Percentiles rank a stretch among this genome's conserved stretches.
Conservation (phyloP, 2,329 filamentous ascomycete species). For the Seiridium unicorne region DNA sequence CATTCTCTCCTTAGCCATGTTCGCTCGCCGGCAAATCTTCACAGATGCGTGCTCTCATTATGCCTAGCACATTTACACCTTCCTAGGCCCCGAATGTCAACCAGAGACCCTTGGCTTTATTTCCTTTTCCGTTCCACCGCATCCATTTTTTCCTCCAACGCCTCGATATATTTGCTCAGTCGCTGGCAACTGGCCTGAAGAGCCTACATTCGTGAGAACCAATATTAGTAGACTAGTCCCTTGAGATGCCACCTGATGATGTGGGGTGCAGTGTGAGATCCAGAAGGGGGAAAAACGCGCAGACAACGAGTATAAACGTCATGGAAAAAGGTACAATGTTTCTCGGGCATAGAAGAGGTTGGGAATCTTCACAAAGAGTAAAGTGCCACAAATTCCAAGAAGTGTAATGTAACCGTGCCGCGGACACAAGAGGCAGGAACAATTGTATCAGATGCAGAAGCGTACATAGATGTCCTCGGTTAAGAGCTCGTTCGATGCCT, state of each 20-base stretch:
- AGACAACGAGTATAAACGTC: background rate
- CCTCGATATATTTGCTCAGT: slow-evolving; percentile 79
- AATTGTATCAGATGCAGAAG: slow-evolving; percentile 39
- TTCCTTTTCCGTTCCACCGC: slow-evolving; percentile 65
- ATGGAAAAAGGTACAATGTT: background rate
- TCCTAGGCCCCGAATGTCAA: background rate
- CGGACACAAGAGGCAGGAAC: slow-evolving; percentile 5
- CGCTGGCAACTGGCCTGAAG: slow-evolving; percentile 85
- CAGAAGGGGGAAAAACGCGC: background rate
- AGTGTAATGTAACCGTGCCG: background rate
- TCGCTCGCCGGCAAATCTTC: background rate
- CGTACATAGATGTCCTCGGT: slow-evolving; percentile 95
- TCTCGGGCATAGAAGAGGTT: background rate
- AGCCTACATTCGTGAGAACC: slow-evolving; percentile 50
- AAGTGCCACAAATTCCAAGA: background rate
- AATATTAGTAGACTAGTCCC: slow-evolving; percentile 9
- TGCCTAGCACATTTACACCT: background rate
- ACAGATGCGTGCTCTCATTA: background rate
- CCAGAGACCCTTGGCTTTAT: slow-evolving; percentile 30
- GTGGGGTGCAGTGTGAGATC: background rate
- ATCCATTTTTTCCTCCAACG: slow-evolving; percentile 77
- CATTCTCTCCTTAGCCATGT: background rate
- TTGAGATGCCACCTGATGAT: background rate
- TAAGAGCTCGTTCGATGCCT: slow-evolving; percentile 86
- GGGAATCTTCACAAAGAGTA: slow-evolving; percentile 5